A percentile compares a stretch with the other conserved stretches of the same genome.
Evolutionary conservation across 441 rosid species (phyloP).

Genomic region (Mallotus japonicus): DNA sequence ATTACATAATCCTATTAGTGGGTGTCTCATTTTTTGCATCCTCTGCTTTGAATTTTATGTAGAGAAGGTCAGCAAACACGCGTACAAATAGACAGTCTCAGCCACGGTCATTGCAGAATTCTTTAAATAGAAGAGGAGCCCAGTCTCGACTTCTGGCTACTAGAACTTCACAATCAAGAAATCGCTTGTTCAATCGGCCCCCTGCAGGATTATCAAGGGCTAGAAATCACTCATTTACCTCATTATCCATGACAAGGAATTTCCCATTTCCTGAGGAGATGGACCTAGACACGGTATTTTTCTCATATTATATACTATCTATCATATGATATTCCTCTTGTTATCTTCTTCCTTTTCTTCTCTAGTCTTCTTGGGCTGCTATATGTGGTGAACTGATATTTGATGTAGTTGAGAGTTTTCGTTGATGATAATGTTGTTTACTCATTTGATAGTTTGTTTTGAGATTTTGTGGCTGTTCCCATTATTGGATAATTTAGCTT

Average conservation of each 20-base stretch:
- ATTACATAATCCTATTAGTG: not conserved
- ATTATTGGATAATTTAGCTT: not conserved
- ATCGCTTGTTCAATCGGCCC: conserved; percentile 42
- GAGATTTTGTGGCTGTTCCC: not conserved
- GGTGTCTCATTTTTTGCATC: not conserved
- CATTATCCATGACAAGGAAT: conserved; percentile 35
- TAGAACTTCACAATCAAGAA: conserved; percentile 50
- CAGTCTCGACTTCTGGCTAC: conserved; percentile 38
- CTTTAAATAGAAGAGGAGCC: conserved; percentile 50
- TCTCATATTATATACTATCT: not conserved
- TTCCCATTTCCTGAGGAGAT: conserved; percentile 58
- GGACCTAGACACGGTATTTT: conserved; percentile 66
- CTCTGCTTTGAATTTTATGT: conserved; percentile 18
- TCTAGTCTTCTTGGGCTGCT: too few species aligned
- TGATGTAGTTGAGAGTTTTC: not conserved
- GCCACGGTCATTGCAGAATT: conserved; percentile 35
- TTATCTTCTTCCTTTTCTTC: too few species aligned
- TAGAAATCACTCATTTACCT: conserved; percentile 26
- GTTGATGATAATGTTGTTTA: not conserved
- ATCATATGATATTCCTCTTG: too few species aligned
- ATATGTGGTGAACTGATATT: not conserved
- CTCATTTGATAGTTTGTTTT: not conserved
- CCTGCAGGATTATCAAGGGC: conserved; percentile 25
- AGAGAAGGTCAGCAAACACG: conserved; percentile 42
- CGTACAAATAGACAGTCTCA: conserved; percentile 42